Base-by-base conservation (phyloP, 768 basidiomycete genomes). In the Cystobasidium tubakii region DNA sequence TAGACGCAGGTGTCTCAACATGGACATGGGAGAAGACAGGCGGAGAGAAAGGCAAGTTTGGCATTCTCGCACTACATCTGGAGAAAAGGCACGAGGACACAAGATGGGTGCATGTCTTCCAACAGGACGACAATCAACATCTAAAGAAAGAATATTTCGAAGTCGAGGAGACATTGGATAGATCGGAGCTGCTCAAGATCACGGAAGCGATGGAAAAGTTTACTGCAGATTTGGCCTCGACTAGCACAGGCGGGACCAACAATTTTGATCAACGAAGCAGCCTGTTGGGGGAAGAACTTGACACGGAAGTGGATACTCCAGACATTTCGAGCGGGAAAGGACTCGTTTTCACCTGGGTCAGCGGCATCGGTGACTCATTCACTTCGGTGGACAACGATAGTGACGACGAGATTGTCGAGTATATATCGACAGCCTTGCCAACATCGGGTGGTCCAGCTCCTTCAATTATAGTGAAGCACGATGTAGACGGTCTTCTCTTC, bases 21-120 rank as follows among this genome's bases (percentile, higher is more conserved):
- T 99, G 92, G 93, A 94, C 91, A 3, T 95, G 89, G 86, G 92
- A 96, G 77, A 85, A 87, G 21, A 87, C 88, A 75, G 90, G 87
- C 3, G 87, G 87, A 63, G 84, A 84, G 73, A 79, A 86, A 15
- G 88, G 86, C 25, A 70, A 76, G 1, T 78, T 76, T 77, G 90
- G 90, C 1, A 75, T 90, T 36, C 84, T 98, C 77, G 87, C 90
- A 0, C 81, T 97, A 23, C 89, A 96, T 79, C 83, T 98, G 69
- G 90, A 92, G 80, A 98, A 98, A 82, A 85, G 85, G 75, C 85
- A 92, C 80, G 88, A 89, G 74, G 89, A 87, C 6, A 89, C 88
- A 34, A 87, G 88, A 77, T 99, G 95, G 95, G 84, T 88, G 66
- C 88, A 91, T 62, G 85, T 98, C 7, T 98, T 99, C 1, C 80